Percentiles rank a stretch among this genome's conserved stretches.
Evolutionary conservation across 768 basidiomycete genomes (phyloP).

Genomic region (Phaffia tasmanica): DNA sequence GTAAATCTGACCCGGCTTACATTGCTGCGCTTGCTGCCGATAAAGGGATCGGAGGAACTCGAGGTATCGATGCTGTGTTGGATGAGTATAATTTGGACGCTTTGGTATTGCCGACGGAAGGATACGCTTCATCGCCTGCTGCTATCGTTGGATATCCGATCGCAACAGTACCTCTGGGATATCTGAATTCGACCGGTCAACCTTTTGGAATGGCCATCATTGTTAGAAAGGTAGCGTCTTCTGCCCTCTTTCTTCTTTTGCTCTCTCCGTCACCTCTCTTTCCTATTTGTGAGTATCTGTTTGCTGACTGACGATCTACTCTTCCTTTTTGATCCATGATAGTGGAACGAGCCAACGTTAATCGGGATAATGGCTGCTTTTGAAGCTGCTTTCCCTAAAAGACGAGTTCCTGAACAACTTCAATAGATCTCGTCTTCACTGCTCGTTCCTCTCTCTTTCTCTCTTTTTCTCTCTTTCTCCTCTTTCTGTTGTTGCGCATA

Average conservation of each 20-base stretch:
- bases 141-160: constrained; percentile 30
- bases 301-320: background rate
- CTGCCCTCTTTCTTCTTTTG: no score
- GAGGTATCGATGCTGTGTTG: constrained; percentile 20
- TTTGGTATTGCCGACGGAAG: constrained; percentile 30
- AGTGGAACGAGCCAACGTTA: constrained; percentile 11
- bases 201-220: constrained; percentile 31
- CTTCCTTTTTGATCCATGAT: background rate
- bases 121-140: constrained; percentile 25
- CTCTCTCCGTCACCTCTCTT: background rate
- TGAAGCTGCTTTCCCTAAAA: background rate
- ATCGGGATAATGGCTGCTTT: constrained; percentile 4
- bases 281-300: background rate
- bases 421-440: no score
- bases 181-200: constrained; percentile 24
- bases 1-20: constrained; percentile 27
- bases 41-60: constrained; percentile 22
- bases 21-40: constrained; percentile 26
- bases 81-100: constrained; percentile 30
- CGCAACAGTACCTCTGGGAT: constrained; percentile 30
- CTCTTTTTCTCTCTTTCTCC: no score
- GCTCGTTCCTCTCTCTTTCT: no score
- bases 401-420: background rate
- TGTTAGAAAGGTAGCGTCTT: constrained; percentile 19
- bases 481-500: no score